A percentile compares a stretch with the other conserved stretches of the same genome.
Conservation (phyloP, 192 early-diverging fungal species). For the Chytriomyces sp. region DNA sequence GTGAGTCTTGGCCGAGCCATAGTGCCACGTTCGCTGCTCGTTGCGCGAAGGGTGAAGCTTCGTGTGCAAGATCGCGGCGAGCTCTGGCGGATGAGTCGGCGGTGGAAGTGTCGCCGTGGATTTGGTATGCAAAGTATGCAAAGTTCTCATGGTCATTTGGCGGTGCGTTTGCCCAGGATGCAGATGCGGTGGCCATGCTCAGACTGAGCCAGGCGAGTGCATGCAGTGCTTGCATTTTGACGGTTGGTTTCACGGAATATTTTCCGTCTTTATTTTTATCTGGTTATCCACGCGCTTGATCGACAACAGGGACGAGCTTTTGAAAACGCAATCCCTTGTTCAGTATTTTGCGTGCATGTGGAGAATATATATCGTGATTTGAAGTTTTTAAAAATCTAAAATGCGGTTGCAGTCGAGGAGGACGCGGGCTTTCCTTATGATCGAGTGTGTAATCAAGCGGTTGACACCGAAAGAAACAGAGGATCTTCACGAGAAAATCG, state of each 20-base stretch:
- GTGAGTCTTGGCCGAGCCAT: not conserved
- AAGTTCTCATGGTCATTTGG: conserved; percentile 50
- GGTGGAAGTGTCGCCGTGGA: conserved; percentile 7
- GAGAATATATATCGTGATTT: too few species aligned
- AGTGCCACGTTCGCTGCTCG: not conserved
- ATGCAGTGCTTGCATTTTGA: not conserved
- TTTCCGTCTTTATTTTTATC: not conserved
- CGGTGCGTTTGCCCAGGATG: not conserved
- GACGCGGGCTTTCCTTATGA: not conserved
- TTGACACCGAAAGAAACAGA: not conserved
- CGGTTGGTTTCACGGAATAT: not conserved
- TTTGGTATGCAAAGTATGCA: conserved; percentile 54
- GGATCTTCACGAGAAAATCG: not conserved
- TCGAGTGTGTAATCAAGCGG: not conserved
- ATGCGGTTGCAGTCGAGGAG: not conserved
- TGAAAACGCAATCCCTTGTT: too few species aligned
- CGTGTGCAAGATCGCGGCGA: not conserved
- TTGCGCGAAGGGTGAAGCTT: not conserved
- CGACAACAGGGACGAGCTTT: too few species aligned
- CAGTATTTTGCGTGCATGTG: too few species aligned
- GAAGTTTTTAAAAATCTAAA: not conserved
- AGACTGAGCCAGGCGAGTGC: not conserved
- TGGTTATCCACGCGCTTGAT: too few species aligned
- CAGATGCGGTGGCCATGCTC: not conserved
- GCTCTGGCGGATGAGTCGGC: not conserved